These are phyloP conservation scores for Trichaptum fuscoviolaceum DNA, from an alignment of 768 basidiomycete genomes.

Conservation along the genomic window DNA sequence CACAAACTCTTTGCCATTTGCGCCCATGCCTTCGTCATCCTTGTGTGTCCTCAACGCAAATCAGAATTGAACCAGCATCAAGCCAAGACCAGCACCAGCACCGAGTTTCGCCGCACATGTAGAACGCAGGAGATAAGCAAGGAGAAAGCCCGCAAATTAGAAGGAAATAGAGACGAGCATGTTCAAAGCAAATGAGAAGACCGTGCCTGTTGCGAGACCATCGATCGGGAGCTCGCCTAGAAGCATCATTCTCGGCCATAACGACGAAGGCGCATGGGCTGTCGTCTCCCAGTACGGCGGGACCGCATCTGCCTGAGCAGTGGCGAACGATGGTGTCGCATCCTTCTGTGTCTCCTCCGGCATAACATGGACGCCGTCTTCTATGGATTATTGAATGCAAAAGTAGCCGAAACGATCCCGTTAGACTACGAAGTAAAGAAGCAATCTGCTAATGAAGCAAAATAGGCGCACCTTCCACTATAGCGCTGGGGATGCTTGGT, in stretches of 20 bases:
- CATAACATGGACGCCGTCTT: too few relatives aligned
- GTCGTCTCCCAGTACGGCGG: too few relatives aligned
- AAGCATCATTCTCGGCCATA: background rate
- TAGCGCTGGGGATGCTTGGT: constrained; percentile 48
- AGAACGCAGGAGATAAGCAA: constrained; percentile 91
- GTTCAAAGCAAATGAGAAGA: too few relatives aligned
- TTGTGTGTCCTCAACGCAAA: constrained; percentile 63
- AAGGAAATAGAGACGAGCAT: too few relatives aligned
- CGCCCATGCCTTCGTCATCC: constrained; percentile 34
- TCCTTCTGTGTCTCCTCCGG: too few relatives aligned
- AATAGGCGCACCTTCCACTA: background rate
- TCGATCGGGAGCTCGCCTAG: constrained; percentile 88
- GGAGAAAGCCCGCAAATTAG: constrained; percentile 83
- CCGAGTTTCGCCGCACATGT: constrained; percentile 92
- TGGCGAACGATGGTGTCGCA: too few relatives aligned
- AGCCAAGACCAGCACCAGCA: constrained; percentile 87
- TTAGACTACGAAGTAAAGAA: too few relatives aligned
- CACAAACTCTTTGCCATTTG: constrained; percentile 20
- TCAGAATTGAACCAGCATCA: constrained; percentile 95
- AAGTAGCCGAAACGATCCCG: background rate
- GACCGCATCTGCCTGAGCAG: too few relatives aligned
- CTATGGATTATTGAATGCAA: constrained; percentile 27
- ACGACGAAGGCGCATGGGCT: constrained; percentile 75
- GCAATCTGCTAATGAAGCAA: too few relatives aligned
- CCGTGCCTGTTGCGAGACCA: constrained; percentile 74